Conservation (phyloP, 176 grass and related monocot genomes). For the Typha latifolia region DNA sequence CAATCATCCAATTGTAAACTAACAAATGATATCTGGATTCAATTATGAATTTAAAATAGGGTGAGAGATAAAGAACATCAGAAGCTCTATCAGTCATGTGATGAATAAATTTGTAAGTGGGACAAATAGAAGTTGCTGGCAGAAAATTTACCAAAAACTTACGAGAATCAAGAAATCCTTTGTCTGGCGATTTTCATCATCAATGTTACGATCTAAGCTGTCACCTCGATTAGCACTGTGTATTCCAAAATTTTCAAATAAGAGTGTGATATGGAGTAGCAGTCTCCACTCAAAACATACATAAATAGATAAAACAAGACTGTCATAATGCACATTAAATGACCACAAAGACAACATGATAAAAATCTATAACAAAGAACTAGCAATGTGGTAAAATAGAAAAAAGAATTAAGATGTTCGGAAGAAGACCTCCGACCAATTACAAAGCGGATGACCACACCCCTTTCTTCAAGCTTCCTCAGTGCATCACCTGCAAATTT, state of each 20-base stretch:
- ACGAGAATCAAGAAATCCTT: conserved; percentile 97
- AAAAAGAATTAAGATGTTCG: conserved; percentile 17
- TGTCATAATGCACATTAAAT: not conserved
- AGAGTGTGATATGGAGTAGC: not conserved
- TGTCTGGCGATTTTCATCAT: conserved; percentile 69
- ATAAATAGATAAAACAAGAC: not conserved
- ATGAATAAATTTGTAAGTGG: not conserved
- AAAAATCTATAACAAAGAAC: conserved; percentile 6
- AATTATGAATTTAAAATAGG: not conserved
- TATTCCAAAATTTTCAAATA: conserved; percentile 22
- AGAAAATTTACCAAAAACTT: conserved; percentile 30
- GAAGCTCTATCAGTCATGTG: not conserved
- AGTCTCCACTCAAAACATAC: not conserved
- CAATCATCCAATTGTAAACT: too few relatives aligned
- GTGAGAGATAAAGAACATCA: not conserved
- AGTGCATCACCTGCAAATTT: conserved; percentile 71
- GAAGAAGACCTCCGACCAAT: conserved; percentile 89
- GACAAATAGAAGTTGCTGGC: not conserved
- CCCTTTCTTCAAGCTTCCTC: conserved; percentile 84
- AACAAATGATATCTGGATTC: too few relatives aligned
- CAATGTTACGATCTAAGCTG: conserved; percentile 91
- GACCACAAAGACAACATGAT: not conserved
- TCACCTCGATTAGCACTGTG: conserved; percentile 93
- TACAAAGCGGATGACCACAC: conserved; percentile 87
- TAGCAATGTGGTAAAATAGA: conserved; percentile 13